Conservation (phyloP, 345 rosid genomes). For the Linum usitatissimum region DNA sequence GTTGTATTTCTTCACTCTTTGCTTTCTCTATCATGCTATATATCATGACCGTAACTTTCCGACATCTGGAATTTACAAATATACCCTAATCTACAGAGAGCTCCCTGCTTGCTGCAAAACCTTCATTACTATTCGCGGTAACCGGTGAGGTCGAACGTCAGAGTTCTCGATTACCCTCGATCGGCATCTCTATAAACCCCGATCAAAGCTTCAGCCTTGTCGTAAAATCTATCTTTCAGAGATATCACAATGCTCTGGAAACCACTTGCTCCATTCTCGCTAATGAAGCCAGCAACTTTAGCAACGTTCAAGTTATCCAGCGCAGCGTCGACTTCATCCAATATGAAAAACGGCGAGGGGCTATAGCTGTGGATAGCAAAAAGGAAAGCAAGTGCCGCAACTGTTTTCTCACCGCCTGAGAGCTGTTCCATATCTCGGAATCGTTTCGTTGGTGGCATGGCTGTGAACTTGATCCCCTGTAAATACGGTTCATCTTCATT, state of each 20-base stretch:
- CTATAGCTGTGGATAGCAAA: constrained; percentile 95
- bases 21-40: too few relatives aligned
- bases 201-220: constrained; percentile 90
- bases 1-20: too few relatives aligned
- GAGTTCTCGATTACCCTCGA: constrained; percentile 81
- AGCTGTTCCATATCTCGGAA: constrained; percentile 97
- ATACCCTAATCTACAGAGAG: too few relatives aligned
- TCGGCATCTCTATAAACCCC: constrained; percentile 90
- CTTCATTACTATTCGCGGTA: constrained; percentile 24
- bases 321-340: constrained; percentile 98
- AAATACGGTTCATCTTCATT: constrained; percentile 94
- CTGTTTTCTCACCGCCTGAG: constrained; percentile 98
- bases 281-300: constrained; percentile 91
- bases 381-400: constrained; percentile 90
- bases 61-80: too few relatives aligned
- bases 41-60: too few relatives aligned
- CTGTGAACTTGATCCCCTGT: constrained; percentile 86
- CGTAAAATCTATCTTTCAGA: constrained; percentile 91
- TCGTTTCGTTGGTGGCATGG: constrained; percentile 99
- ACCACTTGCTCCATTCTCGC: constrained; percentile 55
- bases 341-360: constrained; percentile 92
- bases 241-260: constrained; percentile 98
- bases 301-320: constrained; percentile 91
- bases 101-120: too few relatives aligned
- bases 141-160: constrained; percentile 72